Base-by-base conservation (phyloP, 768 basidiomycete genomes). In the Calvatia gigantea region DNA sequence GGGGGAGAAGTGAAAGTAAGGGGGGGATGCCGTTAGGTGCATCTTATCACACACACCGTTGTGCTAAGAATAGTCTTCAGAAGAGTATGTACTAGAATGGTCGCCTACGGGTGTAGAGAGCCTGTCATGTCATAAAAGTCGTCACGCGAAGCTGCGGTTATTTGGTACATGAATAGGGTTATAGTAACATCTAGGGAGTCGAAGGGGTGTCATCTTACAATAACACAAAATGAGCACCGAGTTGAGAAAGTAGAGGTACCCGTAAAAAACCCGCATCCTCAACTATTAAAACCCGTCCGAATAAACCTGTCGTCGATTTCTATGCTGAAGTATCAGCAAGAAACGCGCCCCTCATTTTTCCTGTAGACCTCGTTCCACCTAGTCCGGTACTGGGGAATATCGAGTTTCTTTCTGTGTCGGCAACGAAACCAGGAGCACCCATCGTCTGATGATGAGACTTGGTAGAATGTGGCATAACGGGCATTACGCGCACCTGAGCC, bases 401-500 rank as follows among this genome's bases (percentile, higher is more conserved):
- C 29, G 33, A 19, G 11, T 38, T 28, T 23, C 28, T 28, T 5
- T 29, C 44, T 28, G 14, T 19, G 8, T 17, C 45, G n/a, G 23
- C 25, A 21, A 27, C 38, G n/a, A n/a, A n/a, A n/a, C n/a, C n/a
- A n/a, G n/a, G n/a, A n/a, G n/a, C n/a, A 17, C 21, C 31, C 15
- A 32, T 23, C n/a, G 43, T 23, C 43, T 45, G 23, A n/a, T 45
- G 23, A 45, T 21, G 43, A 35, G 29, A 48, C 31, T 48, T 48
- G 29, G 46, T 33, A 32, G 25, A 42, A 4, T 48, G n/a, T 31
- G 29, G 46, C 32, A 47, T 8, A 49, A 43, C 48, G n/a, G 52
- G 53, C 8, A 56, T 54, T 66, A n/a, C n/a, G n/a, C 69, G 31
- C 65, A 48, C 31, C 46, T 48, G 23, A 15, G 3, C 28, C 23